Base-by-base conservation (phyloP, 352 stramenopile genomes). In the Globisporangium parvum region DNA sequence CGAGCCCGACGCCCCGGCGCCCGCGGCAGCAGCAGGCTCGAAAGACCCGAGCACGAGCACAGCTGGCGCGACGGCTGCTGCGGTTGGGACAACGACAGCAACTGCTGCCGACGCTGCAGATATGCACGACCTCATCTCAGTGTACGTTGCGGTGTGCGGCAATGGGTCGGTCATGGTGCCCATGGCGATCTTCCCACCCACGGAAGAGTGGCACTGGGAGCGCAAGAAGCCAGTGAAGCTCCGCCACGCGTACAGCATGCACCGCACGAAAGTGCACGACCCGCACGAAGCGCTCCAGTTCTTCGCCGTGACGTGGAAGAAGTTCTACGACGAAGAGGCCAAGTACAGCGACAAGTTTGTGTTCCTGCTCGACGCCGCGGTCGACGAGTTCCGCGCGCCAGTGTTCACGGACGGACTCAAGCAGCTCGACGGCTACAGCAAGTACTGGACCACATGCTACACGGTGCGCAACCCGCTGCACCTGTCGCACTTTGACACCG, bases 331-430 rank as follows among this genome's bases (percentile, higher is more conserved):
- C 20, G 83, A 93, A 59, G 80, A 93, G 40, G 83, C 83, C 56
- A 91, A 88, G 66, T 91, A 91, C 75, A 88, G 74, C 54, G 83
- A 93, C 70, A 89, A 91, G 61, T 93, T 91, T 52, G 71, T 71
- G 21, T 91, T 93, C 49, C 48, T 93, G 48, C 61, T 93, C 28
- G 83, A 93, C 59, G 73, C 76, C 9, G 66, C 58, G 1, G 63
- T 93, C 18, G 67, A 82, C 26, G 83, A 90, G 49, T 91, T 93
- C 57, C 74, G 68, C 2, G 64, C 78, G 1, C 64, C 75, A 3
- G 80, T 81, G 61, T 91, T 93, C 53, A 75, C 71, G 37, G 66
- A 90, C 37, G 80, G 80, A 8, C 55, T 93, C 39, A 89, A 88
- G 63, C 69, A 87, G 42, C 59, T 89, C 40, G 83, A 93, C 17